Conservation (phyloP, 2,329 filamentous ascomycete genomes). For the Xylaria sp. region DNA sequence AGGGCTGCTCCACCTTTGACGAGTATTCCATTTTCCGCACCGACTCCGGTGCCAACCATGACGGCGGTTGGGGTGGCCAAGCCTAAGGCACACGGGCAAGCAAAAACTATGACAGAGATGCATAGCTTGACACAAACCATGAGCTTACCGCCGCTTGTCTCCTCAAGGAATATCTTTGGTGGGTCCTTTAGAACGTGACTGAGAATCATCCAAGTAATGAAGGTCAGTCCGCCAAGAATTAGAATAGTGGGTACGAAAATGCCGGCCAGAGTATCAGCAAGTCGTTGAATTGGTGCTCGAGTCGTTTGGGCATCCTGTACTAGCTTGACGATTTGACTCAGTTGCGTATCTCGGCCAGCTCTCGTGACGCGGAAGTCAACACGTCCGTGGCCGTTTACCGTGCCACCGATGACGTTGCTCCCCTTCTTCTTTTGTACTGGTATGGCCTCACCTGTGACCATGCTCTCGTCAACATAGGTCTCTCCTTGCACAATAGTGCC, state of each 20-base stretch:
- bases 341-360: slow-evolving; percentile 91
- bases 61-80: slow-evolving; percentile 95
- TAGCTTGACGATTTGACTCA: slow-evolving; percentile 97
- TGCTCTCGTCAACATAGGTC: slow-evolving; percentile 94
- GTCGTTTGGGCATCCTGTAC: slow-evolving; percentile 97
- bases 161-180: slow-evolving; percentile 84
- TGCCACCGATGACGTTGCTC: slow-evolving; percentile 83
- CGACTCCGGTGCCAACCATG: slow-evolving; percentile 98
- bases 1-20: slow-evolving; percentile 95
- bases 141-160: slow-evolving; percentile 83
- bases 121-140: slow-evolving; percentile 98
- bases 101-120: slow-evolving; percentile 98
- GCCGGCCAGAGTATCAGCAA: slow-evolving; percentile 89
- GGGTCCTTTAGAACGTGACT: slow-evolving; percentile 84
- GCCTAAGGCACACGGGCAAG: slow-evolving; percentile 95
- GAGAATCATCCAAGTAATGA: slow-evolving; percentile 91
- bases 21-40: slow-evolving; percentile 94
- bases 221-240: slow-evolving; percentile 81
- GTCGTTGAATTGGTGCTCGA: slow-evolving; percentile 89
- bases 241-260: slow-evolving; percentile 94
- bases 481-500: slow-evolving; percentile 86
- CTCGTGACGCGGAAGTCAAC: slow-evolving; percentile 91
- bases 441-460: slow-evolving; percentile 98
- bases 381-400: slow-evolving; percentile 91
- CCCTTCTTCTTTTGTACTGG: slow-evolving; percentile 89